phyloP scores from a whole-genome alignment of 805 yeast species.

The Yarrowia alimentaria region DNA sequence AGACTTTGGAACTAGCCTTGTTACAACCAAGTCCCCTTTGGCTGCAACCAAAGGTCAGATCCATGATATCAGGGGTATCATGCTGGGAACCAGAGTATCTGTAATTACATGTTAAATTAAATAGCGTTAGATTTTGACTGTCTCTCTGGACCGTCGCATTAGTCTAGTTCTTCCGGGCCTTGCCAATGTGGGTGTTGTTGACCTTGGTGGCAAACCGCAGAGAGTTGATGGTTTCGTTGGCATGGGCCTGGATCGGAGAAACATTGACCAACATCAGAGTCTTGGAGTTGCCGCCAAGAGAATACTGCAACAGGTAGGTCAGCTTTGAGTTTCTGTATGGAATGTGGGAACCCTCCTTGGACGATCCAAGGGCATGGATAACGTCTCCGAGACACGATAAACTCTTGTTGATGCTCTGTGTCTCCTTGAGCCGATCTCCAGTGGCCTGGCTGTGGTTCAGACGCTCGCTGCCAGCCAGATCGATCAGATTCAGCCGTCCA shows the following conservation, averaged over 20 bases:
- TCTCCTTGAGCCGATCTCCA: constrained; percentile 80
- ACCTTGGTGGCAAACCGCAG: constrained; percentile 78
- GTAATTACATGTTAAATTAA: too few species aligned
- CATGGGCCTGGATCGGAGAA: constrained; percentile 61
- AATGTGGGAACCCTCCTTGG: constrained; percentile 47
- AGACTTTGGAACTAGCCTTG: too few species aligned
- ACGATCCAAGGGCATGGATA: constrained; percentile 60
- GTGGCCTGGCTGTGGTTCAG: constrained; percentile 68
- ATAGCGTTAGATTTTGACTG: not conserved
- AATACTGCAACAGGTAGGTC: constrained; percentile 79
- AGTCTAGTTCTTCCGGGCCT: constrained; percentile 7
- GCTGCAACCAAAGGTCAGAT: too few species aligned
- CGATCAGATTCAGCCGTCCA: constrained; percentile 78
- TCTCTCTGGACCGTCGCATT: too few species aligned
- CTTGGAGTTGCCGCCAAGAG: constrained; percentile 81
- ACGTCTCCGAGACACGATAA: constrained; percentile 89
- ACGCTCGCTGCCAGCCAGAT: constrained; percentile 93
- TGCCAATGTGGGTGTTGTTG: constrained; percentile 32
- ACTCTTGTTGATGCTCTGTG: constrained; percentile 85
- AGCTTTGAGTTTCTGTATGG: constrained; percentile 72
- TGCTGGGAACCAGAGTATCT: not conserved
- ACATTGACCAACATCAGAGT: constrained; percentile 91
- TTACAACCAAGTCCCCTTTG: too few species aligned
- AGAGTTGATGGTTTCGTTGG: constrained; percentile 78
- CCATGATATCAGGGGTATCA: too few species aligned